Evolutionary conservation across 2,329 filamentous ascomycete genomes (phyloP).

Genomic region (Apiospora arundinis): DNA sequence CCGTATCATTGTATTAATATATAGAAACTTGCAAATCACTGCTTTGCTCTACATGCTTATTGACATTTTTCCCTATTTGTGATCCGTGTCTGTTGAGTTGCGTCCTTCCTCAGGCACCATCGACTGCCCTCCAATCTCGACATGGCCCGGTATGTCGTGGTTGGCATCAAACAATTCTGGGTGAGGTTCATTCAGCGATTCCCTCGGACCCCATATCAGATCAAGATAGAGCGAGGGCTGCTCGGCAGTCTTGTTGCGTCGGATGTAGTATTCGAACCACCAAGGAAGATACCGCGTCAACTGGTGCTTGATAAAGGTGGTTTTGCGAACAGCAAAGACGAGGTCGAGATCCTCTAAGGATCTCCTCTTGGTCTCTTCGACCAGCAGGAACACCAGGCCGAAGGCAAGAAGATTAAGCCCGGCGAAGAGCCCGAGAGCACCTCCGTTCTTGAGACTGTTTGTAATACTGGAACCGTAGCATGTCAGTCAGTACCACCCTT

Average conservation of each 20-base stretch:
- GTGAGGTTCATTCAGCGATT: not conserved
- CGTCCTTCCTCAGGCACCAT: not conserved
- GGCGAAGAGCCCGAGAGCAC: constrained; percentile 52
- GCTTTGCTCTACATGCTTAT: not conserved
- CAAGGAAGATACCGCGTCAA: constrained; percentile 43
- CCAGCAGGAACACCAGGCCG: constrained; percentile 50
- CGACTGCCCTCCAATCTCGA: not conserved
- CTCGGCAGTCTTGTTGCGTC: constrained; percentile 21
- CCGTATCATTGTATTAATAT: constrained; percentile 16
- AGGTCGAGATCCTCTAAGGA: constrained; percentile 49
- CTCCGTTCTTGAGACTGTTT: constrained; percentile 37
- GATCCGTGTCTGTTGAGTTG: not conserved
- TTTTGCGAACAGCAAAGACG: constrained; percentile 47
- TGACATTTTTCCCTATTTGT: not conserved
- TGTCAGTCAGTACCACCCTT: not conserved
- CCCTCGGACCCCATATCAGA: constrained; percentile 31
- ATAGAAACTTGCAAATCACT: not conserved
- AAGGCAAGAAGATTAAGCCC: constrained; percentile 54
- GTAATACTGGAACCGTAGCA: constrained; percentile 31
- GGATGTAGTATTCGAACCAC: constrained; percentile 34
- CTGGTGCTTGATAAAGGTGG: constrained; percentile 36
- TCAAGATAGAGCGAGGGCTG: constrained; percentile 40
- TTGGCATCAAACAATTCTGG: not conserved
- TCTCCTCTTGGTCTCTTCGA: constrained; percentile 50
- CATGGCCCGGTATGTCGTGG: not conserved